Evolutionary conservation across 345 rosid genomes (phyloP).

Genomic region (Cardamine resedifolia): DNA sequence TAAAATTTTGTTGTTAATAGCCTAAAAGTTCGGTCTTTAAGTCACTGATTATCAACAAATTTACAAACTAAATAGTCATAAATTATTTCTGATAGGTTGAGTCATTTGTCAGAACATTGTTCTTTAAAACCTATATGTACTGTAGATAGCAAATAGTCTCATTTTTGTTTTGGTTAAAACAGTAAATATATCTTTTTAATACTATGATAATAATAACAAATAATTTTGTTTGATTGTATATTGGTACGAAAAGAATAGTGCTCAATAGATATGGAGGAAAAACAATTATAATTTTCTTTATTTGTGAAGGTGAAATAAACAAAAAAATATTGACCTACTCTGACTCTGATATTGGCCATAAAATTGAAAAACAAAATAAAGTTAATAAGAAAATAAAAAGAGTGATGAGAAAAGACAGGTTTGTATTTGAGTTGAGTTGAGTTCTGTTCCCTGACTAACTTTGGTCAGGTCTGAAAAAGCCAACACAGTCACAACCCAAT

Average conservation of each 20-base stretch:
- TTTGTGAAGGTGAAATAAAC: not conserved
- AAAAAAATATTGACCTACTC: not conserved
- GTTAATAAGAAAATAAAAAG: not conserved
- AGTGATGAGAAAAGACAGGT: conserved; percentile 27
- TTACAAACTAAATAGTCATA: not conserved
- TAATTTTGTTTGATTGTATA: not conserved
- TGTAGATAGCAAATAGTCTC: not conserved
- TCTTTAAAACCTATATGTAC: not conserved
- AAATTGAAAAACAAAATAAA: not conserved
- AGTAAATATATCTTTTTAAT: not conserved
- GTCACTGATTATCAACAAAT: not conserved
- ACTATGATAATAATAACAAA: not conserved
- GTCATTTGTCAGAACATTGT: not conserved
- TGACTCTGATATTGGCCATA: not conserved
- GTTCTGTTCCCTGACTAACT: conserved; percentile 32
- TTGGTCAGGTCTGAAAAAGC: conserved; percentile 37
- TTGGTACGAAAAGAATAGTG: not conserved
- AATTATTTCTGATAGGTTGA: not conserved
- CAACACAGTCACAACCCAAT: conserved; percentile 24
- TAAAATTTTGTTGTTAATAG: not conserved
- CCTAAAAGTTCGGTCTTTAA: not conserved
- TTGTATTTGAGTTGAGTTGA: conserved; percentile 21
- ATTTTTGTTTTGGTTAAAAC: conserved; percentile 7
- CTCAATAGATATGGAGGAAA: not conserved
- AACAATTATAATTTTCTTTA: not conserved